Base-by-base conservation (phyloP, 169 alveolate species). In the Plasmodium adleri region DNA sequence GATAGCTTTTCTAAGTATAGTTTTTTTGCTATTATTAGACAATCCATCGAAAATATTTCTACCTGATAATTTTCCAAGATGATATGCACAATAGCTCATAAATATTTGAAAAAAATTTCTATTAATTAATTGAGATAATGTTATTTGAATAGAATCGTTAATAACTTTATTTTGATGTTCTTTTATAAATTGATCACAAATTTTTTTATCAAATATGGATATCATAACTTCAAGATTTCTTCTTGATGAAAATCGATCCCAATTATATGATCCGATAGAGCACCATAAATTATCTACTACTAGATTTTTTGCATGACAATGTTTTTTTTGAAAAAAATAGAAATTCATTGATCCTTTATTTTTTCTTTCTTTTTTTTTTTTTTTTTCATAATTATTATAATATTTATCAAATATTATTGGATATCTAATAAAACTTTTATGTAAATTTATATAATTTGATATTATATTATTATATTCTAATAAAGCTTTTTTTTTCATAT, bases 181-280 rank as follows among this genome's bases (percentile, higher is more conserved):
- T 7, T 75, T 15, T 12, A 75, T 67, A 75, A 75, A 75, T 54
- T 75, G 1, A 32, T 62, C 68, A 10, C 70, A 75, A 0, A 75
- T 63, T 12, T 58, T 47, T 49, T 75, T 60, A 12, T 92, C 93
- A 15, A 94, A 92, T 9, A 94, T 76, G 1, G 95, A 92, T 13
- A 94, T 72, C 68, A 93, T 73, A 4, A 94, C 92, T 54, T 94
- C 96, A 74, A 94, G 67, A 72, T 94, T 94, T 17, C 96, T 70
- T 50, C 96, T 72, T 17, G 95, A 90, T 2, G 96, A 91, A 58
- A 54, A 91, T 74, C 96, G 75, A 71, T 94, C 96, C 96, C 95
- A 92, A 17, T 94, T 94, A 59, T 86, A 94, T 6, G 94, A 89
- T 12, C 96, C 96, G 2, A 92, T 74, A 47, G 95, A 74, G 52